These are phyloP conservation scores for Lippia alba DNA, from an alignment of 305 asterid genomes.

Conservation along the genomic window DNA sequence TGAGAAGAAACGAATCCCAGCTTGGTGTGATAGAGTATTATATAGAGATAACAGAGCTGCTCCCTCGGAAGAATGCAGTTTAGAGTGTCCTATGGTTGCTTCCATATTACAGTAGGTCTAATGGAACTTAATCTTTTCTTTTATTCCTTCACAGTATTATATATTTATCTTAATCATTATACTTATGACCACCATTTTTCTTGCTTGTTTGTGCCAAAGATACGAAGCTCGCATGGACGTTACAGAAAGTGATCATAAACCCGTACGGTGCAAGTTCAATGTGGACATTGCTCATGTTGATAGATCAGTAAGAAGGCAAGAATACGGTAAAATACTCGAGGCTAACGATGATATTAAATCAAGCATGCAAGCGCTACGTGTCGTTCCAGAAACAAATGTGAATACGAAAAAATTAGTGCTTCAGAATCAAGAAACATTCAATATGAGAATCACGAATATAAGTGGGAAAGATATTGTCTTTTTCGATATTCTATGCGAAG, in stretches of 20 bases:
- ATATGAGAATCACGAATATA: conserved; percentile 66
- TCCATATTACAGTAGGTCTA: conserved; percentile 73
- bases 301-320: conserved; percentile 80
- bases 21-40: conserved; percentile 93
- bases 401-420: conserved; percentile 60
- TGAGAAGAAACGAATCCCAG: conserved; percentile 93
- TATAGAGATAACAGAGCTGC: conserved; percentile 75
- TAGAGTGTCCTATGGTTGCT: conserved; percentile 89
- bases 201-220: conserved; percentile 39
- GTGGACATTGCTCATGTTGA: conserved; percentile 82
- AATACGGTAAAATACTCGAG: conserved; percentile 67
- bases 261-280: conserved; percentile 86
- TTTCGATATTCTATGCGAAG: conserved; percentile 71
- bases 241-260: conserved; percentile 94
- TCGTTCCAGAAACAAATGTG: conserved; percentile 67
- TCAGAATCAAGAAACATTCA: conserved; percentile 72
- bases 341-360: conserved; percentile 53
- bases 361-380: conserved; percentile 56
- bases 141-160: not conserved
- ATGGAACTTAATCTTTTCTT: conserved; percentile 7
- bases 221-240: conserved; percentile 95
- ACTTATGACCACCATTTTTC: not conserved
- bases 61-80: conserved; percentile 67
- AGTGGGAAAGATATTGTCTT: conserved; percentile 63
- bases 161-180: not conserved